Conservation (phyloP, 169 alveolate species). For the Plasmodium berghei region DNA sequence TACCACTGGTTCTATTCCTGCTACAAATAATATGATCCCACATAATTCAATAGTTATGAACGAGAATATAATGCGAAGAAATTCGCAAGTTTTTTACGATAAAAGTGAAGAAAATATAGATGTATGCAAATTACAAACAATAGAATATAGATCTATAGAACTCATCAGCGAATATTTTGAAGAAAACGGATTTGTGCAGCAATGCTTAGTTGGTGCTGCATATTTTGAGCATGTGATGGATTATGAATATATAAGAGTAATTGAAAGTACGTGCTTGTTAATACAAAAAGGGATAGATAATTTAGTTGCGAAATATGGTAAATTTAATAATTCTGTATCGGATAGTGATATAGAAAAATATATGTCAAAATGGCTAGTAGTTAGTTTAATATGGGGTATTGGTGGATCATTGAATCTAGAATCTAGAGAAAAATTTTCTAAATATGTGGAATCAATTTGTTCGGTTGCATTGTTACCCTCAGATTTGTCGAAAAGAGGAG, state of each 20-base stretch:
- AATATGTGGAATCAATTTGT: conserved; percentile 86
- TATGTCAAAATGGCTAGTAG: conserved; percentile 89
- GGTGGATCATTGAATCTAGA: conserved; percentile 94
- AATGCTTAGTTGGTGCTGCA: conserved; percentile 47
- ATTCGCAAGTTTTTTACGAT: conserved; percentile 46
- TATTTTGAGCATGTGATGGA: conserved; percentile 74
- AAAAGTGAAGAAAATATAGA: conserved; percentile 37
- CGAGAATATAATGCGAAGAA: conserved; percentile 28
- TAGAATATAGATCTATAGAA: conserved; percentile 58
- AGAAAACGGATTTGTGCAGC: conserved; percentile 73
- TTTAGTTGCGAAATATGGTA: conserved; percentile 60
- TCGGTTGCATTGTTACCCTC: conserved; percentile 72
- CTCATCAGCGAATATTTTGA: conserved; percentile 72
- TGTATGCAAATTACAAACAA: conserved; percentile 22
- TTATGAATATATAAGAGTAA: conserved; percentile 73
- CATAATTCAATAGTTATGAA: neutral
- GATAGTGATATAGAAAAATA: conserved; percentile 79
- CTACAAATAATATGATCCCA: neutral
- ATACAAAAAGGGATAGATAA: conserved; percentile 69
- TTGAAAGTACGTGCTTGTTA: conserved; percentile 64
- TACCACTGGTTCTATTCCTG: neutral
- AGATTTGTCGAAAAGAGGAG: conserved; percentile 32
- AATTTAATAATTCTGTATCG: conserved; percentile 26
- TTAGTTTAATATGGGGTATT: conserved; percentile 94
- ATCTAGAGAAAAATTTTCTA: conserved; percentile 89